Evolutionary conservation across 2,329 filamentous ascomycete species (phyloP), one percentile per base, ranked within the genome.

Genomic region (Aspergillus novofumigatus): DNA sequence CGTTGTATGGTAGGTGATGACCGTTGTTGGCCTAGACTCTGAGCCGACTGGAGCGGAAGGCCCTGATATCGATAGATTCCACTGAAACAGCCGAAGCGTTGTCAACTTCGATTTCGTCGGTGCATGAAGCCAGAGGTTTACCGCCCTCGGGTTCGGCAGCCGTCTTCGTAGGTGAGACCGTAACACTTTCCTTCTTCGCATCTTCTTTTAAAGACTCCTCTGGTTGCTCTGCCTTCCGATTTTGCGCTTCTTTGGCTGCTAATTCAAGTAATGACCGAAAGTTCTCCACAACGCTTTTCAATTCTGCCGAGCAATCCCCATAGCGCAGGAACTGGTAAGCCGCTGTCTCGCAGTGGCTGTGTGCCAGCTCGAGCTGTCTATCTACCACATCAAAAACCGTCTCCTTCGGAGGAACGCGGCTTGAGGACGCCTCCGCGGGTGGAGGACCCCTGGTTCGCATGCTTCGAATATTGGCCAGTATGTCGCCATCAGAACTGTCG

Each of bases 301-400:
- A 82, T 72, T 96, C 91, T 20, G 85, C 82, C n/a, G 80, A 82
- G 73, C 92, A 96, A 67, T 94, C 88, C 10, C 92, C 92, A 53
- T 92, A 89, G 25, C 92, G 86, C n/a, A 97, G 80, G 59, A 94
- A 91, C 67, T 95, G 90, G 69, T 96, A 92, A 0, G 92, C 92
- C 2, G 89, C 92, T 54, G 87, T 86, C 75, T 97, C 92, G 70
- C 90, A 95, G 65, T 92, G 84, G 55, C 82, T 83, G 71, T 96
- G 91, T 4, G 91, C 89, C 61, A 85, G 84, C 69, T 96, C 92
- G 26, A 97, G 79, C 0, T 85, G 83, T 69, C 88, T 89, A 69
- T 96, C 92, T 1, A 92, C 81, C 48, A 84, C 80, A 62, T 95
- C 90, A 68, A 88, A 91, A 1, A 81, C 78, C 55, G 84, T 79